Evolutionary conservation across 2,329 filamentous ascomycete genomes (phyloP).

Genomic region (Blastomyces silverae): DNA sequence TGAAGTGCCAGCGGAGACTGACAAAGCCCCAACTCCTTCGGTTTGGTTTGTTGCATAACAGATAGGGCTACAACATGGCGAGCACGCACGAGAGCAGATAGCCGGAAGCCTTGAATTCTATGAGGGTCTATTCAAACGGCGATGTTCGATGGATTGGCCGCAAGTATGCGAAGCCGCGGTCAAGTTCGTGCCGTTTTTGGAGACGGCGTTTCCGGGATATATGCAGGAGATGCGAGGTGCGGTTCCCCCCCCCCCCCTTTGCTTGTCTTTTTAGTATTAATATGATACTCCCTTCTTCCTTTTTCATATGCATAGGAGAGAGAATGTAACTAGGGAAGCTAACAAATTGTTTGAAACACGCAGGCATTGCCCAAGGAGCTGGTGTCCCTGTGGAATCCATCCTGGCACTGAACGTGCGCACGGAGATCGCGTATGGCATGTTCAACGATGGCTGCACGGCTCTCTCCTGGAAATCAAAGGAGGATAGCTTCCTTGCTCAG

Average conservation of each 20-base stretch:
- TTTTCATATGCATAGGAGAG: background rate
- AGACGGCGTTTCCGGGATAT: slow-evolving; percentile 28
- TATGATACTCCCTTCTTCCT: background rate
- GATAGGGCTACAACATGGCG: slow-evolving; percentile 30
- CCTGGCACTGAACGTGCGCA: slow-evolving; percentile 54
- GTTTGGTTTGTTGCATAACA: slow-evolving; percentile 13
- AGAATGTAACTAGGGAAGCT: slow-evolving; percentile 2
- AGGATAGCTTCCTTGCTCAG: slow-evolving; percentile 43
- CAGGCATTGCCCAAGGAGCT: slow-evolving; percentile 51
- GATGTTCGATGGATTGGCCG: slow-evolving; percentile 41
- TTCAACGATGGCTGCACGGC: slow-evolving; percentile 55
- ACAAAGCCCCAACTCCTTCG: background rate
- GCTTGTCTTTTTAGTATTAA: background rate
- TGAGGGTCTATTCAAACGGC: slow-evolving; percentile 23
- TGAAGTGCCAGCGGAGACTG: background rate
- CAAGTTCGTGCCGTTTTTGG: slow-evolving; percentile 41
- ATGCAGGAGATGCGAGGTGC: slow-evolving; percentile 32
- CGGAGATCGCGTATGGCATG: slow-evolving; percentile 53
- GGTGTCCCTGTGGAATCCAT: slow-evolving; percentile 46
- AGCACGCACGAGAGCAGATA: slow-evolving; percentile 25
- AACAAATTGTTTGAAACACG: background rate
- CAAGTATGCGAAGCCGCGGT: slow-evolving; percentile 43
- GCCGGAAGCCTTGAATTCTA: slow-evolving; percentile 30
- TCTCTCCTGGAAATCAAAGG: slow-evolving; percentile 44
- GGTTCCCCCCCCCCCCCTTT: background rate